Evolutionary conservation across 1,284 basidiomycete species (phyloP), one percentile per base, ranked within the genome.

Genomic region (Mycosarcoma maydis): DNA sequence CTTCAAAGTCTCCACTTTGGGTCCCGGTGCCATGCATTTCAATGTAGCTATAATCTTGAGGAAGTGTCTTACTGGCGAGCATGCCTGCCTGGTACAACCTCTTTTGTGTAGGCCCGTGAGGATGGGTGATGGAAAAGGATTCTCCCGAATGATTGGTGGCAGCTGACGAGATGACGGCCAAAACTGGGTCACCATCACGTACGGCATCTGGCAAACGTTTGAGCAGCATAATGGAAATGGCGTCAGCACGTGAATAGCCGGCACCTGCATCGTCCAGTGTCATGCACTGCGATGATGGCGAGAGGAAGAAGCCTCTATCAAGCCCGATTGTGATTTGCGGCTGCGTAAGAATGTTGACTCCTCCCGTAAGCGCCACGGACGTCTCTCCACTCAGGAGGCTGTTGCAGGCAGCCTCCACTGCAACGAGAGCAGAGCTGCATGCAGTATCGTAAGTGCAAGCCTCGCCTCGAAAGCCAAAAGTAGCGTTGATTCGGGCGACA

Each of bases 11-110:
- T 11, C 72, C 72, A 13, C 68, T 71, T 45, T 69, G 66, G 30
- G 72, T 73, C 13, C 72, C 72, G 4, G 72, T 74, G 20, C 72
- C 72, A 27, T 74, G 72, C 53, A 65, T 60, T 42, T 73, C 72
- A 33, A 65, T 58, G 44, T 67, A 67, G 37, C 41, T 48, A 22
- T 49, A 50, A 19, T 71, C 49, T 22, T 36, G 17, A 6, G 68
- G 67, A n/a, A 53, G 16, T 9, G 60, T 55, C n/a, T 50, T 54
- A 34, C 62, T 57, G 2, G 51, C 59, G 17, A 60, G 45, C 67
- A 73, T 64, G 5, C 54, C 55, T n/a, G 61, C 40, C 24, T 49
- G 50, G 33, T 68, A 71, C 10, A 73, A 51, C 27, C 64, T 45
- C 30, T 42, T 47, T 36, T 73, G 72, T 3, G 72, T 71, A 1